Base-by-base conservation (phyloP, 495 filamentous ascomycete genomes). In the Diplogelasinospora grovesii region DNA sequence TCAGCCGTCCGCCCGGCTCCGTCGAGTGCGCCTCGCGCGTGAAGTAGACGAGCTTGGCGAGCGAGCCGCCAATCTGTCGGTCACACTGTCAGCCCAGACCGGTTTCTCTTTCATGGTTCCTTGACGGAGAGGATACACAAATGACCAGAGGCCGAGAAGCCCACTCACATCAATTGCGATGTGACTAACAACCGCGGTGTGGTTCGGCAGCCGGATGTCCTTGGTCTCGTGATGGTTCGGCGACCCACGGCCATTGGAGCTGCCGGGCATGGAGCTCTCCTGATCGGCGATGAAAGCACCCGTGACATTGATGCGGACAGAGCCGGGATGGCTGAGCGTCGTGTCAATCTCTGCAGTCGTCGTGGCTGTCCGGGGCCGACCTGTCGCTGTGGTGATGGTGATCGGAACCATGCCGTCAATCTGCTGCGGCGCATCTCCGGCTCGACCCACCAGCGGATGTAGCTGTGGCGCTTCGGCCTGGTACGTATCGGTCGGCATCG, bases 41-140 rank as follows among this genome's bases (percentile, higher is more conserved):
- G 64, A 97, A 97, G 68, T 96, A 98, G 35, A 98, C 90, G 11
- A 97, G 72, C 68, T 98, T 98, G 31, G 88, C 88, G 20, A 98
- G 72, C 4, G 89, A 89, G 48, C 92, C 92, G 32, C 92, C 92
- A 49, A 98, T 98, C 88, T 95, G 60, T n/a, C n/a, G n/a, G n/a
- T n/a, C n/a, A n/a, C n/a, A n/a, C n/a, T n/a, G n/a, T n/a, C n/a
- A n/a, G n/a, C n/a, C n/a, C n/a, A n/a, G n/a, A n/a, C n/a, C n/a
- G n/a, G n/a, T n/a, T n/a, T n/a, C n/a, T n/a, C n/a, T n/a, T n/a
- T n/a, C n/a, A n/a, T n/a, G 6, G 33, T 22, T 22, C 8, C 18
- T n/a, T 22, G n/a, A 15, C 36, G 22, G 27, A 4, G 3, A 18
- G 4, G 39, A 16, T 20, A 21, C 14, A 30, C 3, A 34, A 15